Base-by-base conservation (phyloP, 495 filamentous ascomycete genomes). In the Stereocaulon alpinum region DNA sequence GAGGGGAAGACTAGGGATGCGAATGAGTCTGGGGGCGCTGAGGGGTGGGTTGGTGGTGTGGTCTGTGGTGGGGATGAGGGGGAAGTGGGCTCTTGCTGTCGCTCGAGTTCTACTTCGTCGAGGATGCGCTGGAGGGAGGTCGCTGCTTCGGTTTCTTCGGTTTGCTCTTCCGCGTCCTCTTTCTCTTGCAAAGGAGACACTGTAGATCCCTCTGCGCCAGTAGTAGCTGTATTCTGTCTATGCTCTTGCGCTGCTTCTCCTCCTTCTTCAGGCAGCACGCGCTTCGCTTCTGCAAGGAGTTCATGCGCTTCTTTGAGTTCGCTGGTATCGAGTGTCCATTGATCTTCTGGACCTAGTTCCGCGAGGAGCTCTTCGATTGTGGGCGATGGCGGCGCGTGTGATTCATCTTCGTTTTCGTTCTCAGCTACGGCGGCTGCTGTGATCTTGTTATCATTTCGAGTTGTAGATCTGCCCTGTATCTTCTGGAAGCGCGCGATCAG, bases 321-420 rank as follows among this genome's bases (percentile, higher is more conserved):
- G 40, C 67, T 62, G 14, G 61, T 58, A n/a, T 69, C 63, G 12
- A 71, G 27, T 1, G 27, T 59, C 62, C 62, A 72, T 48, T 73
- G 65, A 29, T 72, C 71, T 41, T 72, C 70, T 17, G 66, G 62
- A 3, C 65, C 70, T 24, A 74, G 55, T 17, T 72, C 70, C 29
- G 70, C 68, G 6, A 74, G 63, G 2, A 74, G 64, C 48, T 74
- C 72, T 48, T 74, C 72, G 3, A 74, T 53, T 9, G 64, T 70
- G 3, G 65, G 63, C 18, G 64, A 67, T 17, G 62, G 48, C 2
- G 62, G 60, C 42, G 62, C 59, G 14, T 67, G 34, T 1, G 24
- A 24, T 24, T 1, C 24, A 12, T 37, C 34, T 37, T 37, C 34
- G 12, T 37, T 58, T 40, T 68, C 60, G 53, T 69, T 64, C 9